A percentile compares a stretch with the other conserved stretches of the same genome.
phyloP scores from a whole-genome alignment of 2,329 filamentous ascomycete species.

The Exophiala alcalophila region DNA sequence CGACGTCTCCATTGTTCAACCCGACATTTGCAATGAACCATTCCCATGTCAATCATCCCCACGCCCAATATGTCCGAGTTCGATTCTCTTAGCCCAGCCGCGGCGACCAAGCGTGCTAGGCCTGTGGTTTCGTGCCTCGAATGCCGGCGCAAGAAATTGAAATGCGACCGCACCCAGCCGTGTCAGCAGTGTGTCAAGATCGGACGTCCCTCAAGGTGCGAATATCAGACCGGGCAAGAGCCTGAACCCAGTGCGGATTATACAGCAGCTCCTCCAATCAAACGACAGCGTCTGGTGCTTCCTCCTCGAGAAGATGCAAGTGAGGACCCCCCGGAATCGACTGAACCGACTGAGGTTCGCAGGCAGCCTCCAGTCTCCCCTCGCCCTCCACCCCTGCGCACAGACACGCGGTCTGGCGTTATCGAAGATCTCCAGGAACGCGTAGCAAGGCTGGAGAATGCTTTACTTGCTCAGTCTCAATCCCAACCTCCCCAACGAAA shows the following conservation, averaged over 20 bases:
- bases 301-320: neutral
- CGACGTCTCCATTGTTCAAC: no score
- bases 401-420: conserved; percentile 6
- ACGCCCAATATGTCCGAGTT: conserved; percentile 8
- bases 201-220: conserved; percentile 21
- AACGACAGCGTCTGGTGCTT: conserved; percentile 16
- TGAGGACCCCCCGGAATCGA: neutral
- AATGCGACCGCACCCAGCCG: conserved; percentile 53
- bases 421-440: conserved; percentile 25
- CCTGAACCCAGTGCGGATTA: conserved; percentile 17
- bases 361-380: neutral
- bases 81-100: neutral
- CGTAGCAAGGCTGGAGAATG: conserved; percentile 21
- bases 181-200: conserved; percentile 50
- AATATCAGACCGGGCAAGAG: conserved; percentile 27
- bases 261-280: neutral
- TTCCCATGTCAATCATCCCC: no score
- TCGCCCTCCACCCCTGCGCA: no score
- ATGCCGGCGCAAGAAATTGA: conserved; percentile 50
- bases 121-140: conserved; percentile 41
- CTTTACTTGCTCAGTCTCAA: conserved; percentile 16
- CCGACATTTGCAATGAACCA: no score
- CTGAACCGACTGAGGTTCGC: neutral
- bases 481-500: conserved; percentile 2
- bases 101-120: conserved; percentile 22